Evolutionary conservation across 768 basidiomycete genomes (phyloP).

Genomic region (Suillus placidus): DNA sequence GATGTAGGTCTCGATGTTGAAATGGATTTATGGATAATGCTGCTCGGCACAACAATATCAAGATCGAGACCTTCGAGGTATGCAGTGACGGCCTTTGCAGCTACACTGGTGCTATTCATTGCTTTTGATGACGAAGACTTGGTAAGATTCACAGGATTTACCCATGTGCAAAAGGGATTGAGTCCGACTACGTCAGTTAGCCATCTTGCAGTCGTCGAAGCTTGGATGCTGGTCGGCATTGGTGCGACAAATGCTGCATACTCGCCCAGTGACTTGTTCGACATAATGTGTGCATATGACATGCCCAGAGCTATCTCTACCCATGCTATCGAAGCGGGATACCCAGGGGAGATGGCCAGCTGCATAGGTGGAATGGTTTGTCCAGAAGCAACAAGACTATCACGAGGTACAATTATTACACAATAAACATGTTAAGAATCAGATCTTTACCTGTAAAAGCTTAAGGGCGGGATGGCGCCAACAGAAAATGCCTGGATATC

Average conservation of each 20-base stretch:
- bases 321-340: conserved; percentile 8
- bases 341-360: background rate
- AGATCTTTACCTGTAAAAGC: background rate
- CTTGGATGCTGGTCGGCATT: conserved; percentile 12
- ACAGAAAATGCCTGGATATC: conserved; percentile 8
- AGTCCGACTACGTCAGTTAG: conserved; percentile 27
- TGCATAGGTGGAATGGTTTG: background rate
- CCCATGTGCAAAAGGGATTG: conserved; percentile 26
- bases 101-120: background rate
- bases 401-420: background rate
- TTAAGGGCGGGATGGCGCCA: conserved; percentile 3
- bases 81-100: background rate
- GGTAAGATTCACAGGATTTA: conserved; percentile 22
- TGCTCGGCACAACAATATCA: background rate
- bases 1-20: background rate
- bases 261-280: conserved; percentile 4
- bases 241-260: conserved; percentile 5
- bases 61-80: conserved; percentile 3
- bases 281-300: background rate
- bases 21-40: background rate
- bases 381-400: background rate
- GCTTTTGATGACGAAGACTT: conserved; percentile 1
- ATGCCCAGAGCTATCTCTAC: no score
- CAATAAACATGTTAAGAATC: background rate
- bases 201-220: conserved; percentile 23